Evolutionary conservation across 2,329 filamentous ascomycete species (phyloP).

Genomic region (Trichoderma oligosporum): DNA sequence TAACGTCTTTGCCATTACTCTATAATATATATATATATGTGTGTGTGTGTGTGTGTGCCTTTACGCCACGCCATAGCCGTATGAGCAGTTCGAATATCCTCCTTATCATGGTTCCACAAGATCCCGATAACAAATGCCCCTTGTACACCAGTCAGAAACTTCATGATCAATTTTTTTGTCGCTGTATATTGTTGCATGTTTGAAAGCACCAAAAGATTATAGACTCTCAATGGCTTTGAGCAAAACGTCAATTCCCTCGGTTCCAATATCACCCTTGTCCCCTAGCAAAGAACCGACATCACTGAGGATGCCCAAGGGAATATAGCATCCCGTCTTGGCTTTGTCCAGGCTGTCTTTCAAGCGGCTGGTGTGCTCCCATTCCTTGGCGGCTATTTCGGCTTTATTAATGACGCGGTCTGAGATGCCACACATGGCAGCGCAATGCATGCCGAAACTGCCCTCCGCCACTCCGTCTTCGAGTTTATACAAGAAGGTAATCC

Average conservation of each 20-base stretch:
- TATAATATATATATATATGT: background rate
- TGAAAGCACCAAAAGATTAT: constrained; percentile 31
- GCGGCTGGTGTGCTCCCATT: constrained; percentile 93
- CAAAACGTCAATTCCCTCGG: constrained; percentile 56
- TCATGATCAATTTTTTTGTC: background rate
- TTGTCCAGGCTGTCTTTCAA: constrained; percentile 84
- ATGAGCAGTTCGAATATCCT: background rate
- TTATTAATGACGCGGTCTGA: constrained; percentile 74
- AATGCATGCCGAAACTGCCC: constrained; percentile 98
- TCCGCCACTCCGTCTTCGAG: constrained; percentile 91
- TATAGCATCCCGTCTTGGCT: constrained; percentile 72
- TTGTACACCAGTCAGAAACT: background rate
- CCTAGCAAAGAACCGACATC: constrained; percentile 77
- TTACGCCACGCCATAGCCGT: background rate
- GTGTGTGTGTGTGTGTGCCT: background rate
- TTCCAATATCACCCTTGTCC: constrained; percentile 48
- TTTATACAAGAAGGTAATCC: constrained; percentile 96
- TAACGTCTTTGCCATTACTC: background rate
- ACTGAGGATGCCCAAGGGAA: constrained; percentile 82
- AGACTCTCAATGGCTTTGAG: constrained; percentile 57
- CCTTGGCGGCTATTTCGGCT: constrained; percentile 81
- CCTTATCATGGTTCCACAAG: background rate
- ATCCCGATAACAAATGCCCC: constrained; percentile 2
- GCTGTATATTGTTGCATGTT: background rate
- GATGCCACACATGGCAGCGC: constrained; percentile 96